phyloP scores from a whole-genome alignment of 1,284 basidiomycete genomes.

The Singerocomus rubriflavus region DNA sequence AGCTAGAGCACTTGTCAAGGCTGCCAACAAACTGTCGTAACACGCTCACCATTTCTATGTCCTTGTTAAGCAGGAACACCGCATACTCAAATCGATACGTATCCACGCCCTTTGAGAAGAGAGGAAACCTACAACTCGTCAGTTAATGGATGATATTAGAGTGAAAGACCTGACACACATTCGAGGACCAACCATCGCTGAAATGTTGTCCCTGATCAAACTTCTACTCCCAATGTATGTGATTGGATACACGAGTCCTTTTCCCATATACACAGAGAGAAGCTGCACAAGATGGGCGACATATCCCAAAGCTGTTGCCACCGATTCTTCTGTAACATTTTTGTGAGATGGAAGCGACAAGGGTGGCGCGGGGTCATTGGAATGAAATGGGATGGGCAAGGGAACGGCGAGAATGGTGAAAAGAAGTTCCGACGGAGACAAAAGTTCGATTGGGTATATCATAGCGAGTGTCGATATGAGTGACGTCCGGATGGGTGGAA shows the following conservation, averaged over 20 bases:
- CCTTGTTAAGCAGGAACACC: slow-evolving; percentile 95
- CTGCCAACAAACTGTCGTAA: slow-evolving; percentile 7
- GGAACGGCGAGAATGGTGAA: slow-evolving; percentile 83
- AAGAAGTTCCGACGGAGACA: slow-evolving; percentile 76
- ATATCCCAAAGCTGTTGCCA: slow-evolving; percentile 85
- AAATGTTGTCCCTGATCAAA: slow-evolving; percentile 86
- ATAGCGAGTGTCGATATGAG: slow-evolving; percentile 74
- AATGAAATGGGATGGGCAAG: slow-evolving; percentile 75
- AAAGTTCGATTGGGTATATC: slow-evolving; percentile 87
- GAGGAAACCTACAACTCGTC: slow-evolving; percentile 69
- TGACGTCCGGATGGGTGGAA: slow-evolving; percentile 59
- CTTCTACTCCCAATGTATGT: slow-evolving; percentile 87
- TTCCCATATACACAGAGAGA: slow-evolving; percentile 75
- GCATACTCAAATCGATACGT: slow-evolving; percentile 97
- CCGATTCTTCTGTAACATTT: slow-evolving; percentile 78
- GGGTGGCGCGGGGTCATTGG: slow-evolving; percentile 85
- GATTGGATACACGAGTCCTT: slow-evolving; percentile 82
- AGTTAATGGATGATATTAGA: slow-evolving; percentile 8
- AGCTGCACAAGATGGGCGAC: slow-evolving; percentile 82
- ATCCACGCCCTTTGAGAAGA: slow-evolving; percentile 93
- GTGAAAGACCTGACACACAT: slow-evolving; percentile 54
- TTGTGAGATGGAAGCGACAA: slow-evolving; percentile 61
- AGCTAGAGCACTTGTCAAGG: slow-evolving; percentile 49
- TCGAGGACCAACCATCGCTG: slow-evolving; percentile 89
- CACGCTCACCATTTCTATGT: slow-evolving; percentile 84